Evolutionary conservation across 208 protist genomes (phyloP), one percentile per base, ranked within the genome.

Genomic region (Acanthamoeba divionensis): DNA sequence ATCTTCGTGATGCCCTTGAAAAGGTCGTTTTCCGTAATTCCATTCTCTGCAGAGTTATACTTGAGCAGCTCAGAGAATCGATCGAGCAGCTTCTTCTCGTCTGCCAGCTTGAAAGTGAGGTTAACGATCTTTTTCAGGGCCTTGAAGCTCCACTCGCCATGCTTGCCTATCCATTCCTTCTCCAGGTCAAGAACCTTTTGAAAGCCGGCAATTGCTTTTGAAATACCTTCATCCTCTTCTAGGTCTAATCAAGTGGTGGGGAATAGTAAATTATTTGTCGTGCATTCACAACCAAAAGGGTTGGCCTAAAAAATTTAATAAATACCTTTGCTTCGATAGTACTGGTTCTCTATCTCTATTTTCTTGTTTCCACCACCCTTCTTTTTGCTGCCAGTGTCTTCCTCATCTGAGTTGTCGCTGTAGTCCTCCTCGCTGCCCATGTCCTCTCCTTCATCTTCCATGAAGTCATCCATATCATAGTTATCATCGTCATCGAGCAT

Each of bases 61-160:
- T 36, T 90, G 86, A 96, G 91, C 45, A 98, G 94, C 55, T 95
- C 85, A 10, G 91, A 90, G 71, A 97, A 98, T 62, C 94, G 94
- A 12, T 91, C 71, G 26, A 97, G 50, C 96, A 98, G 97, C 10
- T 96, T 91, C 5, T 97, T 93, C 92, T 97, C 98, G 21, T 96
- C 83, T 38, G 93, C 85, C 45, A 91, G 90, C 55, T 94, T 91
- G 54, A 97, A 96, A 41, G 93, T 85, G 33, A 97, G 90, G 62
- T 97, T 96, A 26, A 97, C 94, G 29, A 98, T 95, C 89, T 96
- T 95, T 90, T 98, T 98, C 18, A 97, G 91, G 15, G 97, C 96
- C 93, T 98, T 98, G 92, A 98, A 99, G 29, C 96, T 97, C 92
- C 92, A 96, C 50, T 96, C 93, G 66, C 93, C 89, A 66, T 94